These are phyloP conservation scores for Ceratocystis alfenasii DNA, from an alignment of 2,329 filamentous ascomycete species.

Conservation along the genomic window DNA sequence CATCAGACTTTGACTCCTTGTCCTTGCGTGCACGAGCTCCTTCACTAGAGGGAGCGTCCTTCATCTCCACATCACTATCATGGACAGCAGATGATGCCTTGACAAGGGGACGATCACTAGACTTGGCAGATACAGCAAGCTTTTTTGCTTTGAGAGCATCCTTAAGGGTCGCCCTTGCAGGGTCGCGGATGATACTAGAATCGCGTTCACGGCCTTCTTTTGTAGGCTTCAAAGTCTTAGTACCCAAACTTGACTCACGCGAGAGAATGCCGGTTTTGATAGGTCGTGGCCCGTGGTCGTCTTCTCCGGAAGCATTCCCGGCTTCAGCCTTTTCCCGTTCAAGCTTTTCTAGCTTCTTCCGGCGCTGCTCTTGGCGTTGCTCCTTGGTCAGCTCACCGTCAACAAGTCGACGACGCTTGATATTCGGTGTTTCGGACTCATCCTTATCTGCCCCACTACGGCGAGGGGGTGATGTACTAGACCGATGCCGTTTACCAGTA, in stretches of 20 bases:
- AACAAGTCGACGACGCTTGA: slow-evolving; percentile 47
- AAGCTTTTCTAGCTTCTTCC: slow-evolving; percentile 14
- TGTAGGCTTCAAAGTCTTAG: slow-evolving; percentile 22
- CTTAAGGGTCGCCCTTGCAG: slow-evolving; percentile 29
- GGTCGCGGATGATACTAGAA: slow-evolving; percentile 16
- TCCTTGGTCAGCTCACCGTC: slow-evolving; percentile 42
- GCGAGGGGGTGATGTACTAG: slow-evolving; percentile 44
- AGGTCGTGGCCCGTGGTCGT: slow-evolving; percentile 35
- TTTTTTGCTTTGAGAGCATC: slow-evolving; percentile 36
- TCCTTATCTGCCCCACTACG: slow-evolving; percentile 44
- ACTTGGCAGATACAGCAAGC: slow-evolving; percentile 18
- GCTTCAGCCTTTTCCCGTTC: slow-evolving; percentile 28
- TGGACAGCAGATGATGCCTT: slow-evolving; percentile 31
- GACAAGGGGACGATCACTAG: slow-evolving; percentile 12
- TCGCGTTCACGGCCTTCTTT: slow-evolving; percentile 20
- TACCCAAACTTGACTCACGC: slow-evolving; percentile 14
- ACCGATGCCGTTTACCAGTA: slow-evolving; percentile 46
- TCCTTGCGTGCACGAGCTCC: slow-evolving; percentile 23
- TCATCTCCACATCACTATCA: slow-evolving; percentile 45
- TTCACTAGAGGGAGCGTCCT: slow-evolving; percentile 29
- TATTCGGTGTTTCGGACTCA: slow-evolving; percentile 39
- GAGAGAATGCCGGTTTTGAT: slow-evolving; percentile 26
- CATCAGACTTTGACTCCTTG: slow-evolving; percentile 28
- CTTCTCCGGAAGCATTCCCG: slow-evolving; percentile 32
- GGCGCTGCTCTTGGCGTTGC: slow-evolving; percentile 12